phyloP scores from a whole-genome alignment of 2,329 filamentous ascomycete genomes.

The Sporothrix sp. region DNA sequence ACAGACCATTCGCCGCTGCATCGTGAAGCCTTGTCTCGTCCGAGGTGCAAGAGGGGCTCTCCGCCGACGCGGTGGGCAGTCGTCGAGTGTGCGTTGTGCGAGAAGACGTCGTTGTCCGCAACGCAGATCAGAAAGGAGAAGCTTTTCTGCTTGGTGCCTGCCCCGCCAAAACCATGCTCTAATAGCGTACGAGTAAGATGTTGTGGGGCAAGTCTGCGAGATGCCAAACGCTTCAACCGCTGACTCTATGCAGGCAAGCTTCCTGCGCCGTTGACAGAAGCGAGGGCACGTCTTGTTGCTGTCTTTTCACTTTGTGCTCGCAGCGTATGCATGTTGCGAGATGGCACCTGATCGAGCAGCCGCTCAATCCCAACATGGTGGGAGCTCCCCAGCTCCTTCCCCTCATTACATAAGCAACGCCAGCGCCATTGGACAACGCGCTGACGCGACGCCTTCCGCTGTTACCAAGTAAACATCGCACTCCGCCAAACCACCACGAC shows the following conservation, averaged over 20 bases:
- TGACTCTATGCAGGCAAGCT: too few relatives aligned
- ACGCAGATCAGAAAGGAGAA: background rate
- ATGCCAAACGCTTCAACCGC: too few relatives aligned
- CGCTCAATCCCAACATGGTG: too few relatives aligned
- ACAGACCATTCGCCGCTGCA: slow-evolving; percentile 52
- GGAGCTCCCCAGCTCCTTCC: too few relatives aligned
- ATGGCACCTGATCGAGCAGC: too few relatives aligned
- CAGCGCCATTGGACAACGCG: background rate
- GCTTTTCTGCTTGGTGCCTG: background rate
- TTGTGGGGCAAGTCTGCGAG: too few relatives aligned
- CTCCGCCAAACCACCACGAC: background rate
- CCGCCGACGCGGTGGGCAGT: background rate
- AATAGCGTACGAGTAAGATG: too few relatives aligned
- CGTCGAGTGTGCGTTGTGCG: background rate
- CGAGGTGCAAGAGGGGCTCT: background rate
- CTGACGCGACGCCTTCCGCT: slow-evolving; percentile 3
- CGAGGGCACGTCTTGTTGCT: too few relatives aligned
- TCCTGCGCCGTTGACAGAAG: too few relatives aligned
- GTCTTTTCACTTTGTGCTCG: too few relatives aligned
- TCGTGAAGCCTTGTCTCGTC: slow-evolving; percentile 16
- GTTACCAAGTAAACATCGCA: background rate
- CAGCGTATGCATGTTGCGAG: too few relatives aligned
- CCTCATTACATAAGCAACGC: slow-evolving; percentile 9
- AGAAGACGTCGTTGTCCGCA: background rate
- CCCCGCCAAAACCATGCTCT: background rate